These are phyloP conservation scores for Psilocybe mexicana DNA, from an alignment of 1,284 basidiomycete genomes.

Conservation along the genomic window DNA sequence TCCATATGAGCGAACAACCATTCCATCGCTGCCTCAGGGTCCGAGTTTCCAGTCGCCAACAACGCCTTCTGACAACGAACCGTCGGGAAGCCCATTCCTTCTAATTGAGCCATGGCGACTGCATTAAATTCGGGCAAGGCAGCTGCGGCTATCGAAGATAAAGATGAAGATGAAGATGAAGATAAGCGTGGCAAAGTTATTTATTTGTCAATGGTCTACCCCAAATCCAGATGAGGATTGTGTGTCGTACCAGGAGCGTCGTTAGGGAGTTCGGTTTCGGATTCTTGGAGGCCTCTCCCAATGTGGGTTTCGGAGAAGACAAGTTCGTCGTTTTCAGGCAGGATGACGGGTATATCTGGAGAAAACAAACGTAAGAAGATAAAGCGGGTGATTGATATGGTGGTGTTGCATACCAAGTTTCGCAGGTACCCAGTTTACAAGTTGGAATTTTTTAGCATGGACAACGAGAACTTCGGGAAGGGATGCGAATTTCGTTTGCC, in stretches of 20 bases:
- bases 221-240: no score
- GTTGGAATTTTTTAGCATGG: constrained; percentile 93
- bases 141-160: constrained; percentile 26
- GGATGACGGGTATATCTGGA: constrained; percentile 83
- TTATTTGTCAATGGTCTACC: no score
- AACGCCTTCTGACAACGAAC: constrained; percentile 87
- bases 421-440: constrained; percentile 95
- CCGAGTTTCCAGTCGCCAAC: constrained; percentile 82
- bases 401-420: constrained; percentile 77
- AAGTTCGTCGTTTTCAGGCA: constrained; percentile 65
- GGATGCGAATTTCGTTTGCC: constrained; percentile 76
- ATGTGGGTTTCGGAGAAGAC: constrained; percentile 66
- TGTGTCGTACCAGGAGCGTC: constrained; percentile 22
- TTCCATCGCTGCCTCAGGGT: constrained; percentile 87
- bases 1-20: constrained; percentile 98
- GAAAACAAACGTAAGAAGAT: not conserved
- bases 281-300: constrained; percentile 72
- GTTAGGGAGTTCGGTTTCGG: constrained; percentile 76
- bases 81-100: constrained; percentile 87
- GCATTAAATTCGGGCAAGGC: constrained; percentile 68
- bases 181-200: no score
- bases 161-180: not conserved
- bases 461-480: constrained; percentile 90
- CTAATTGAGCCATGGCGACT: constrained; percentile 72
- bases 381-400: not conserved